These are phyloP conservation scores for Claviceps arundinis DNA, from an alignment of 2,329 filamentous ascomycete species.

Conservation along the genomic window DNA sequence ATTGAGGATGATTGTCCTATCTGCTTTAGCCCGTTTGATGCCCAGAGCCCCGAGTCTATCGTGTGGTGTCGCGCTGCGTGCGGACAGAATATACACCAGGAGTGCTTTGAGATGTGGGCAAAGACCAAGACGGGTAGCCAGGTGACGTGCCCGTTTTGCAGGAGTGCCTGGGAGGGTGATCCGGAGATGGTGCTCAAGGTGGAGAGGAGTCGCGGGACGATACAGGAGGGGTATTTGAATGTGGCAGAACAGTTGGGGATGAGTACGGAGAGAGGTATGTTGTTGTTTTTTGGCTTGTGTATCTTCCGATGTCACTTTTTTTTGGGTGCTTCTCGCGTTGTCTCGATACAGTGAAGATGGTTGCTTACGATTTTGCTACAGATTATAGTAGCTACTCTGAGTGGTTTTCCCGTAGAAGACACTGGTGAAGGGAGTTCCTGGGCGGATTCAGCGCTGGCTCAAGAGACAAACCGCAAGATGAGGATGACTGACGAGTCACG, in stretches of 20 bases:
- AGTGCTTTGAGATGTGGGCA: slow-evolving; percentile 43
- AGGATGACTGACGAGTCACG: slow-evolving; percentile 17
- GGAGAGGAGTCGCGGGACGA: slow-evolving; percentile 25
- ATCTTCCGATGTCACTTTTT: background rate
- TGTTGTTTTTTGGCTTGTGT: background rate
- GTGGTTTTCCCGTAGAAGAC: background rate
- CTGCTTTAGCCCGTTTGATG: slow-evolving; percentile 37
- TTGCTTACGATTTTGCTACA: background rate
- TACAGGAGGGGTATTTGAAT: slow-evolving; percentile 46
- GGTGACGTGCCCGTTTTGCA: slow-evolving; percentile 49
- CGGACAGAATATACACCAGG: slow-evolving; percentile 40
- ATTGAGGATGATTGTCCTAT: slow-evolving; percentile 44
- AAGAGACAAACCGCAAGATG: too few species aligned
- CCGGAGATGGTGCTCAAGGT: slow-evolving; percentile 27
- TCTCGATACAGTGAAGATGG: background rate
- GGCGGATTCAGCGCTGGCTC: background rate
- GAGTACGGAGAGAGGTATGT: slow-evolving; percentile 34
- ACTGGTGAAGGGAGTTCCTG: background rate
- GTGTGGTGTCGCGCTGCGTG: slow-evolving; percentile 40
- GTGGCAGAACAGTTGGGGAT: slow-evolving; percentile 48
- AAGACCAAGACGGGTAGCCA: slow-evolving; percentile 25
- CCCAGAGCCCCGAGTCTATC: slow-evolving; percentile 20
- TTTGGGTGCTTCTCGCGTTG: background rate
- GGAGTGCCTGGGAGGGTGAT: slow-evolving; percentile 40
- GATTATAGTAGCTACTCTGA: background rate